phyloP scores from a whole-genome alignment of 225 moss, liverwort and hornwort genomes.

The Thuidium tamariscinum region DNA sequence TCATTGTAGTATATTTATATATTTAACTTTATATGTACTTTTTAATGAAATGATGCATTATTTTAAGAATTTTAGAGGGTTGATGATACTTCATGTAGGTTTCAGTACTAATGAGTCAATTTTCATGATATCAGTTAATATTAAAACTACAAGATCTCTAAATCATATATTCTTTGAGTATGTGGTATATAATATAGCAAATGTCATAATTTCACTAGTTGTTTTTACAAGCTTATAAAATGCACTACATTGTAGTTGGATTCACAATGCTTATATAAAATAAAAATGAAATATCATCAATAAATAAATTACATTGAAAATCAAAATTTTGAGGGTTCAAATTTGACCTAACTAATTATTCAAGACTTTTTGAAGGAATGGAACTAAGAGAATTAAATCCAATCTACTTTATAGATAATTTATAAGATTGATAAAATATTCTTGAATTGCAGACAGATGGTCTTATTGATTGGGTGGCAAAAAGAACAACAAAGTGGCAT shows the following conservation, averaged over 20 bases:
- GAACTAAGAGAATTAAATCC: accelerated
- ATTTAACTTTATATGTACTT: background rate
- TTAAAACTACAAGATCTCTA: background rate
- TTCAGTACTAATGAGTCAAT: background rate
- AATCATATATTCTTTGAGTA: too few species aligned
- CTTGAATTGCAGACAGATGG: slow-evolving; percentile 15
- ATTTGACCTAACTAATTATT: background rate
- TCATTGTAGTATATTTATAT: too few species aligned
- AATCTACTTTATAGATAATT: accelerated
- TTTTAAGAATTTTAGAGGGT: background rate
- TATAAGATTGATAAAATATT: background rate
- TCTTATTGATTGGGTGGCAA: slow-evolving; percentile 29
- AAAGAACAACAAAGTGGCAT: background rate
- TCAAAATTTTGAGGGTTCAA: too few species aligned
- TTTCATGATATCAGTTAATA: background rate
- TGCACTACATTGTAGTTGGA: too few species aligned
- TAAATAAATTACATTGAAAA: background rate
- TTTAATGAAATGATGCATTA: background rate
- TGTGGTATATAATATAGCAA: background rate
- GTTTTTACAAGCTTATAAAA: background rate
- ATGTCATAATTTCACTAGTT: too few species aligned
- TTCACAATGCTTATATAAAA: background rate
- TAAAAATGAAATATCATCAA: background rate
- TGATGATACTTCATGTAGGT: too few species aligned
- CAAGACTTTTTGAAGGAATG: background rate